Base-by-base conservation (phyloP, 441 rosid species). In the Hura crepitans region DNA sequence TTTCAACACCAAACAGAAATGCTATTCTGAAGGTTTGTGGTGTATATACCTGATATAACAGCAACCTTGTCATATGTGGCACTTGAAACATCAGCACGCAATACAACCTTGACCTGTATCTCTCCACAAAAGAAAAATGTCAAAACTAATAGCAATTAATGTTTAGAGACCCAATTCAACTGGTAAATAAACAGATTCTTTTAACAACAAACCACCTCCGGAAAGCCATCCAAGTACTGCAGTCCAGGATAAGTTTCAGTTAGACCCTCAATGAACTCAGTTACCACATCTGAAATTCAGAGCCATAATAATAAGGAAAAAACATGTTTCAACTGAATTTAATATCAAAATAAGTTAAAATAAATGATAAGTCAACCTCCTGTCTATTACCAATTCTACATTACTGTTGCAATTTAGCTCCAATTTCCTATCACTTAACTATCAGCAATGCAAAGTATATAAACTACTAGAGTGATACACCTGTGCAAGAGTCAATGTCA, bases 221-320 rank as follows among this genome's bases (percentile, higher is more conserved):
- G 99, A 65, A 95, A 89, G 23, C 99, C 99, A 75, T 90, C 99
- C 79, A 95, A 80, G 75, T 85, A 85, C 81, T 92, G 97, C 64
- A 95, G 83, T 62, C 89, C 94, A 27, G 94, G 90, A 78, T 85
- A 95, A 53, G 97, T 90, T 78, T 95, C 99, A 0, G 85, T 88
- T 61, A 95, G 90, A 35, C 99, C 99, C 75, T 95, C 99, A 58
- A 95, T 89, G 81, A 80, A 90, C 80, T 95, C 99, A 35, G 93
- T 95, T 65, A 95, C 99, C 62, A 89, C 96, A 82, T 79, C 99
- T 95, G 84, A 87, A 77, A 68, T 47, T 75, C 25, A 20, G 30
- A 37, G 76, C 45, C 61, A 63, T 18, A 28, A 56, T 4, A 39
- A 61, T 27, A 45, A 66, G 60, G 2, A 47, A 35, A 61, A 12